Evolutionary conservation across 352 stramenopile species (phyloP).

Genomic region (Globisporangium acanthophoron): DNA sequence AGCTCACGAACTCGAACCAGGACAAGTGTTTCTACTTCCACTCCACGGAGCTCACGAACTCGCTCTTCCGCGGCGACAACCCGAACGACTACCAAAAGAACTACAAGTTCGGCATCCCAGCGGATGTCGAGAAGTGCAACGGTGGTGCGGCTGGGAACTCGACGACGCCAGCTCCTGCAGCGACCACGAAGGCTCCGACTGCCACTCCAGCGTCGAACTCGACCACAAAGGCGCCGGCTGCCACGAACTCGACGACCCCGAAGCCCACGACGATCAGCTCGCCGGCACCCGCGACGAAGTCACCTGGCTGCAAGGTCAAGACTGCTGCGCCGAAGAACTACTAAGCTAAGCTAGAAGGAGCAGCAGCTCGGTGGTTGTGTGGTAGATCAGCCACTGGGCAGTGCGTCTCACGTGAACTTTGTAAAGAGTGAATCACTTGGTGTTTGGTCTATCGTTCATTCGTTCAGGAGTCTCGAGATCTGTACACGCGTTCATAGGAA

Average conservation of each 20-base stretch:
- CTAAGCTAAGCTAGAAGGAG: not conserved
- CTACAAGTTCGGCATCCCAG: conserved; percentile 47
- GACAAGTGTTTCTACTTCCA: conserved; percentile 60
- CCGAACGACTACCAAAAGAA: conserved; percentile 18
- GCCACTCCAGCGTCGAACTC: not conserved
- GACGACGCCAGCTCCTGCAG: not conserved
- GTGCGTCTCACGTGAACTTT: too few relatives aligned
- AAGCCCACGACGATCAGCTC: not conserved
- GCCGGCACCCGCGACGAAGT: not conserved
- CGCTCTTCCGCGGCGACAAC: conserved; percentile 32
- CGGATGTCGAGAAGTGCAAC: conserved; percentile 34
- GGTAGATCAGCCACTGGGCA: not conserved
- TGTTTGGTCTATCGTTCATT: too few relatives aligned
- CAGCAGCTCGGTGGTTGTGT: not conserved
- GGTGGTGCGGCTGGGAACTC: conserved; percentile 2
- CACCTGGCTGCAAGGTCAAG: not conserved
- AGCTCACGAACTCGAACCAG: conserved; percentile 25
- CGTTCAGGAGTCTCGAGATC: too few relatives aligned
- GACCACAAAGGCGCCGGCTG: not conserved
- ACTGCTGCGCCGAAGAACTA: not conserved
- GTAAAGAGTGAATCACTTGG: too few relatives aligned
- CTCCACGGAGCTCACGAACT: conserved; percentile 31
- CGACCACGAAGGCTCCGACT: not conserved
- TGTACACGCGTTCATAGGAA: too few relatives aligned
- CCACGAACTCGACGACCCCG: not conserved